These are phyloP conservation scores for Pseudocercospora vitis DNA, from an alignment of 2,329 filamentous ascomycete genomes.

Conservation along the genomic window DNA sequence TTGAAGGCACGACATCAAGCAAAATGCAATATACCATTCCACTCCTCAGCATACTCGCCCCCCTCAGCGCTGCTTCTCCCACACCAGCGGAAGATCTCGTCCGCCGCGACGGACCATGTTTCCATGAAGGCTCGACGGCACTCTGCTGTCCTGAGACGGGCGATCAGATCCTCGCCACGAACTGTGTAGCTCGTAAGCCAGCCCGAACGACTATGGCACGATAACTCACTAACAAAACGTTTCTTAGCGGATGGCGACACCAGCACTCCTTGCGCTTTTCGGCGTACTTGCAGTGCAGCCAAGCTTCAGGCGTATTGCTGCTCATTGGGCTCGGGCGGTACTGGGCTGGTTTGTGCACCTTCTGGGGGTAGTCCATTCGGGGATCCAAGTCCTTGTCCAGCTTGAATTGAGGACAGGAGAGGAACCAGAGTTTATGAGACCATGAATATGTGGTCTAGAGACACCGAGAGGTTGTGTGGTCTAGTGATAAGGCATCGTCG, in stretches of 20 bases:
- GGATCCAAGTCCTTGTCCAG: neutral
- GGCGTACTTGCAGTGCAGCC: neutral
- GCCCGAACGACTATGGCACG: too few relatives aligned
- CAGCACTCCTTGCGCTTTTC: neutral
- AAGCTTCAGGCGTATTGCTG: constrained; percentile 5
- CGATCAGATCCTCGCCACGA: neutral
- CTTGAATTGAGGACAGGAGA: too few relatives aligned
- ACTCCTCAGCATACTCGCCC: neutral
- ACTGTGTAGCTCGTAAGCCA: neutral
- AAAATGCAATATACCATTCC: neutral
- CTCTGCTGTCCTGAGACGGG: constrained; percentile 6
- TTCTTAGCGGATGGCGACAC: neutral
- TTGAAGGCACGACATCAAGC: neutral
- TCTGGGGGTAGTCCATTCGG: neutral
- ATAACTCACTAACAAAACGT: neutral
- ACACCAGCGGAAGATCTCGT: neutral
- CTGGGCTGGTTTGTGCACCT: constrained; percentile 3
- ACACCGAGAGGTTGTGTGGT: too few relatives aligned
- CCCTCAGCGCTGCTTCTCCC: neutral
- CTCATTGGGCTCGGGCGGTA: neutral
- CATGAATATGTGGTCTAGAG: too few relatives aligned
- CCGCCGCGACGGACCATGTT: constrained; percentile 1
- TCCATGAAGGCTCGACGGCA: neutral
- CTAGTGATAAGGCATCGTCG: too few relatives aligned
- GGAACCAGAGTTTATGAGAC: too few relatives aligned